Evolutionary conservation across 805 yeast species (phyloP), one percentile per base, ranked within the genome.

Genomic region (Ascoidea tarda): DNA sequence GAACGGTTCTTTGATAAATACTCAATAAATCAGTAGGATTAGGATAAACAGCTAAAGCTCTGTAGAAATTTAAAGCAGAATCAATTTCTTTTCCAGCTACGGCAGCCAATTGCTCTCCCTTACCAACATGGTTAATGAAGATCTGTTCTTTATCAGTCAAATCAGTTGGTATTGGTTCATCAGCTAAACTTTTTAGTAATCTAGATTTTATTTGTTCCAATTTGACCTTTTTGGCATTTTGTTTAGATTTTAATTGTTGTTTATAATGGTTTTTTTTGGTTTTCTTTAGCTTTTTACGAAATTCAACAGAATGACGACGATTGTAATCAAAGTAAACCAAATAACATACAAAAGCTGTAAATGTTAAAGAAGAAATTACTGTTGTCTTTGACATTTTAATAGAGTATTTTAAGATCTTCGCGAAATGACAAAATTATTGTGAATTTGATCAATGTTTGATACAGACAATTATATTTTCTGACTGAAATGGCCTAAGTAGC

Each of bases 1-100:
- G 90, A 58, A 91, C 81, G 51, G 90, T 77, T 73, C 85, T 85
- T 73, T 91, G 96, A 71, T 87, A 91, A 62, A 91, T 82, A 51
- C 84, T 84, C 65, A 93, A 76, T 61, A 93, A 79, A 62, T 88
- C 96, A 53, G 95, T 83, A 55, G 99, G 99, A 68, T 85, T 84
- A 56, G 99, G 98, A 69, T 90, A 91, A 50, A 89, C 90, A 47
- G 87, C 79, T 64, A 93, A 75, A 12, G 97, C 98, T 69, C 87
- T 86, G 78, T 93, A 93, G 77, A 89, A 93, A 59, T 83, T 78
- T 59, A 90, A 74, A 46, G 99, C 98, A 48, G 97, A 83, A 55
- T 84, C 87, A 58, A 84, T 69, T 66, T 85, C 87, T 59, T 78
- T 76, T 58, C 82, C 84, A 56, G 84, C 81, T 42, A 71, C 63